Base-by-base conservation (phyloP, 176 grass and related monocot genomes). In the Tillandsia leiboldiana region DNA sequence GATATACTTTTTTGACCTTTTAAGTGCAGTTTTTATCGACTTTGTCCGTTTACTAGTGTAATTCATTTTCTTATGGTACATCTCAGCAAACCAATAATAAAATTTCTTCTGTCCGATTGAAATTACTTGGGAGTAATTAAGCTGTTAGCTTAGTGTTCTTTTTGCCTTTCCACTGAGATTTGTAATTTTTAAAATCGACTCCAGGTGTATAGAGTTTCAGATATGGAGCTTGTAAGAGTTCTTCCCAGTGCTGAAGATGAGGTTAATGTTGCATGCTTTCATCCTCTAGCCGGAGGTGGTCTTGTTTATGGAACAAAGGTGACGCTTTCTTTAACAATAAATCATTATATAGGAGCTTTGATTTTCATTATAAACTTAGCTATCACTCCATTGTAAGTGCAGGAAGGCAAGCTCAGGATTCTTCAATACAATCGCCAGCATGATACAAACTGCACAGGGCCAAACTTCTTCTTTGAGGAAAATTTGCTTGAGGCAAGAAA, bases 331-430 rank as follows among this genome's bases (percentile, higher is more conserved):
- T 13, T 80, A 8, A 17, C 51, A 48, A 24, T 48, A 4, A 61
- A 9, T 27, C 26, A 63, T 71, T 15, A 15, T 66, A 63, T 68
- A 26, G 59, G 15, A 24, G 11, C 18, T 56, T 18, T 26, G 51
- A 12, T 49, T 69, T 27, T 78, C 10, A 24, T 64, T 49, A 22
- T 70, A 20, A 61, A 61, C 17, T 22, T 61, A 15, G 8, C 18
- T 17, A 9, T 27, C 29, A 54, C 48, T 53, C 8, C 26, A 53
- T 53, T 17, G 11, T 27, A 58, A 80, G 17, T 69, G 51, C 72
- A 93, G 94, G 90, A 99, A 90, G 94, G 94, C 20, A 99, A 99
- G 72, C 87, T 99, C 24, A 86, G 94, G 78, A 99, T 99, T 72
- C 83, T 99, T 72, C 84, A 93, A 56, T 86, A 99, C 54, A 82